These are phyloP conservation scores for Diophrys sp. DNA, from an alignment of 73 alveolate species.

Conservation along the genomic window DNA sequence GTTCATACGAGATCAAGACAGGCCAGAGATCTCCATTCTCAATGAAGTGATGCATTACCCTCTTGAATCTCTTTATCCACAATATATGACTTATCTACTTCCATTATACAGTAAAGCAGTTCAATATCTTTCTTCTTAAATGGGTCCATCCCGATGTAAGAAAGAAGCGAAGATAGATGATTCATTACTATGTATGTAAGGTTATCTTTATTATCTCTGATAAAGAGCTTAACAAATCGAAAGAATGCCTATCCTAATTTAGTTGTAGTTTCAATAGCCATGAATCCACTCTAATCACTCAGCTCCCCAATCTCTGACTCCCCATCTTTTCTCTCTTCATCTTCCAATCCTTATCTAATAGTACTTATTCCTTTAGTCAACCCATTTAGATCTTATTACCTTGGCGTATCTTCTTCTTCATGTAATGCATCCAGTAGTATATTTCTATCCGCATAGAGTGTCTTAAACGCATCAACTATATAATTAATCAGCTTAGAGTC, in stretches of 20 bases:
- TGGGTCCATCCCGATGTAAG: background rate
- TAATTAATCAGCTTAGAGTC: background rate
- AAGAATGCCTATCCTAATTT: too few relatives aligned
- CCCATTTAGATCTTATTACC: background rate
- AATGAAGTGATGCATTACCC: background rate
- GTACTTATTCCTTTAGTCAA: background rate
- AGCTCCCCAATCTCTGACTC: background rate
- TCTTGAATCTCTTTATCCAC: background rate
- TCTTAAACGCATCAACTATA: background rate
- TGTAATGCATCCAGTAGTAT: too few relatives aligned
- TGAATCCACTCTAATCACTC: too few relatives aligned
- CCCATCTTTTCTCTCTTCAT: background rate
- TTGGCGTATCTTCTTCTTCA: too few relatives aligned
- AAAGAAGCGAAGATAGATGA: background rate
- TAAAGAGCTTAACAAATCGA: background rate
- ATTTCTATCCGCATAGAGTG: background rate
- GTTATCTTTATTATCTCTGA: background rate
- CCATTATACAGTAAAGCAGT: background rate
- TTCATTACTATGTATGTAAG: background rate
- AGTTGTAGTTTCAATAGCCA: too few relatives aligned
- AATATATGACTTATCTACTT: background rate
- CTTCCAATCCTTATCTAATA: background rate
- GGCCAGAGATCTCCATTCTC: slow-evolving; percentile 37
- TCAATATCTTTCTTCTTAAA: background rate
- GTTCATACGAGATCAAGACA: slow-evolving; percentile 42